Evolutionary conservation across 1,139 yeast genomes (phyloP).

Genomic region (Kurtzmaniella quercitrusa): DNA sequence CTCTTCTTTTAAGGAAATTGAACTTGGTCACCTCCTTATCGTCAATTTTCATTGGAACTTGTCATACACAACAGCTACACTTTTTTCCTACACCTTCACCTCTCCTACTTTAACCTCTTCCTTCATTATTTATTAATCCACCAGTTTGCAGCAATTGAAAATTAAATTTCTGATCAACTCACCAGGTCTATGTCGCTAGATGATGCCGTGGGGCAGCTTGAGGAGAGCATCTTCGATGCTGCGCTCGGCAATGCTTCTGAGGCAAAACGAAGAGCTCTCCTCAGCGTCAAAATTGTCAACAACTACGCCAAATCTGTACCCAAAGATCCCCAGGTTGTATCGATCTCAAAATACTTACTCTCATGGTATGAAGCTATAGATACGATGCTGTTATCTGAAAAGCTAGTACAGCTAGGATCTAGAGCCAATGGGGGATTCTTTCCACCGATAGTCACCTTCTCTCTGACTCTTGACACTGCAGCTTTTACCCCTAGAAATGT

Average conservation of each 20-base stretch:
- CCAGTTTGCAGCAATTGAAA: neutral
- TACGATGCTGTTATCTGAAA: conserved; percentile 15
- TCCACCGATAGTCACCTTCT: conserved; percentile 32
- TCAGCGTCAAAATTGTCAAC: conserved; percentile 25
- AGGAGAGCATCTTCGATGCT: conserved; percentile 13
- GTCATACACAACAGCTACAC: too few species aligned
- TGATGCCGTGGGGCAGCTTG: conserved; percentile 7
- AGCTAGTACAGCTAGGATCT: conserved; percentile 45
- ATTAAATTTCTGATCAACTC: neutral
- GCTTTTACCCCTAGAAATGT: neutral
- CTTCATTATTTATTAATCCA: neutral
- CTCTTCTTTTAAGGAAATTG: too few species aligned
- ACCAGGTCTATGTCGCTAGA: neutral
- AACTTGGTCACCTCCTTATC: too few species aligned
- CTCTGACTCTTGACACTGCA: conserved; percentile 1
- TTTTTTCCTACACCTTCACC: too few species aligned
- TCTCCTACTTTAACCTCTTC: too few species aligned
- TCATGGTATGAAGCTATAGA: conserved; percentile 16
- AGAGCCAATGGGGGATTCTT: conserved; percentile 21
- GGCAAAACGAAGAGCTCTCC: conserved; percentile 19
- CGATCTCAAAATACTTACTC: conserved; percentile 19
- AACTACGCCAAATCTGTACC: conserved; percentile 6
- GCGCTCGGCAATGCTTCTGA: conserved; percentile 12
- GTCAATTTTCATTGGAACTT: too few species aligned
- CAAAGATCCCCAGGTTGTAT: conserved; percentile 2